A percentile compares a stretch with the other conserved stretches of the same genome.
Conservation (phyloP, 805 yeast species). For the Brettanomyces sp. region DNA sequence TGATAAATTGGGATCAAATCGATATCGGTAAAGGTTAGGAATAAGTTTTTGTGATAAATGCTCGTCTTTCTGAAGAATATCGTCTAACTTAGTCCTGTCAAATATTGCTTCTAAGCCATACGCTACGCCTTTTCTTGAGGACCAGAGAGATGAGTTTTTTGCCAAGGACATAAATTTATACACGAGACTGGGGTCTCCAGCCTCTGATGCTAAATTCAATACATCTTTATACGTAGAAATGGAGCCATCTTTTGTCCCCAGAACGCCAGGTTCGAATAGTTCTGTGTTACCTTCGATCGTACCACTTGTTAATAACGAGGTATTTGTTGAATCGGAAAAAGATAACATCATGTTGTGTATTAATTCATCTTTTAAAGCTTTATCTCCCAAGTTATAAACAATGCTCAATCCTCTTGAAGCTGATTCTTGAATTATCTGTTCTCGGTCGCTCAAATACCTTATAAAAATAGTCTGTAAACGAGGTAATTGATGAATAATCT, state of each 20-base stretch:
- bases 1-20: slow-evolving; percentile 70
- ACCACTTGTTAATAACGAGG: slow-evolving; percentile 45
- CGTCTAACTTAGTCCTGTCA: slow-evolving; percentile 67
- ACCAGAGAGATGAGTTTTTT: slow-evolving; percentile 80
- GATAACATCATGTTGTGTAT: slow-evolving; percentile 66
- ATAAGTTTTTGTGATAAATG: slow-evolving; percentile 51
- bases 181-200: slow-evolving; percentile 90
- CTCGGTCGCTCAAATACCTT: slow-evolving; percentile 70
- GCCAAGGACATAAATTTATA: slow-evolving; percentile 92
- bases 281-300: slow-evolving; percentile 71
- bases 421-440: slow-evolving; percentile 84
- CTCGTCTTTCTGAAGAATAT: slow-evolving; percentile 45
- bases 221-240: slow-evolving; percentile 89
- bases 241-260: slow-evolving; percentile 77
- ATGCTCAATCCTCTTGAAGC: slow-evolving; percentile 84
- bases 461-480: slow-evolving; percentile 67
- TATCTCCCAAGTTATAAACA: slow-evolving; percentile 69
- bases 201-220: slow-evolving; percentile 79
- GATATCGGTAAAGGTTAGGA: slow-evolving; percentile 76
- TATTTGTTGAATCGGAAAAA: slow-evolving; percentile 58
- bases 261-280: slow-evolving; percentile 72
- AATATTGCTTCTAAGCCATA: slow-evolving; percentile 83
- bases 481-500: slow-evolving; percentile 34
- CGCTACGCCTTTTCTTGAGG: slow-evolving; percentile 88
- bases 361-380: slow-evolving; percentile 57